Evolutionary conservation across 306 rosid genomes (phyloP), one percentile per base, ranked within the genome.

Genomic region (Mimosa pudica): DNA sequence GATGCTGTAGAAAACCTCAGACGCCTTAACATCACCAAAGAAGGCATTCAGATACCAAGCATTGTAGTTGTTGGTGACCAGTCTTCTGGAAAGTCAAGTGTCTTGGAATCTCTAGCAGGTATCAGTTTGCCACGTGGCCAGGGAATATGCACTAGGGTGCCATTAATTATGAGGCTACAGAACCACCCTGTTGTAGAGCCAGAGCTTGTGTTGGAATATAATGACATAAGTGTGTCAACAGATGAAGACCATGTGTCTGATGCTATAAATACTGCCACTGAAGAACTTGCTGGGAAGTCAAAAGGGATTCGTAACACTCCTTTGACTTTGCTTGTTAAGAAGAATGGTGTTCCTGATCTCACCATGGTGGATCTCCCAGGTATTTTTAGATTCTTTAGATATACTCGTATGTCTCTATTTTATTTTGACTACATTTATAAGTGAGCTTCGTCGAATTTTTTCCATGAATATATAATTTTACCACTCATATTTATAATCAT

Each of bases 281-380:
- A 83, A 12, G 89, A 87, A 47, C 82, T 89, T 75, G 93, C 90
- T 0, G 93, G 90, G 1, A 8, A 0, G 33, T 89, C 78, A 0
- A 89, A 85, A 24, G 93, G 93, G 14, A 89, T 89, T 32, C 77
- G 84, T 3, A 87, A 85, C 51, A 42, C 60, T 5, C 89, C 89
- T 2, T 45, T 87, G 78, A 89, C 93, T 8, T 57, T 89, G 47
- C 3, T 87, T 5, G 93, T 89, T 54, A 87, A 74, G 67, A 89
- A 89, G 45, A 71, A 85, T 33, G 90, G 87, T 41, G 90, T 89
- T 70, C 93, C 90, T 16, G 90, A 89, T 67, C 78, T 89, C 0
- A 70, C 93, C 0, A 87, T 89, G 93, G 88, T 89, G 72, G 93
- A 89, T 82, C 90, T 89, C 16, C 93, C 93, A 2, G 92, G 89